Base-by-base conservation (phyloP, 352 stramenopile species). In the Halophytophthora batemanensis region DNA sequence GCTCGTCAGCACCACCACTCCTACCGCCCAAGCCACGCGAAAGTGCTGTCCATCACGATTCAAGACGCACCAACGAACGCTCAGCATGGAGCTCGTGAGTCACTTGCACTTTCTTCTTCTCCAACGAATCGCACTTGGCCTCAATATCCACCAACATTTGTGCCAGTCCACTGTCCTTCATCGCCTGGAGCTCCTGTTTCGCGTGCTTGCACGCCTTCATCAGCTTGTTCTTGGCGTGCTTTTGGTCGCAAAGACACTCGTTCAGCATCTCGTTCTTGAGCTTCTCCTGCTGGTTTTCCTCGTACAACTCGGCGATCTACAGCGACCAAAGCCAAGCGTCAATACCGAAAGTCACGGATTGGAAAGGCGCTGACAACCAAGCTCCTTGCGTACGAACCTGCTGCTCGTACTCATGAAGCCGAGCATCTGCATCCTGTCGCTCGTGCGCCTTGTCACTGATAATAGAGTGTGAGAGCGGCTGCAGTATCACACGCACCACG, bases 121-220 rank as follows among this genome's bases (percentile, higher is more conserved):
- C 76, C 23, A 89, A 45, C 3, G 55, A 38, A 11, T 67, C 61
- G 43, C 72, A 89, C 28, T 69, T 76, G n/a, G 55, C 54, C 45
- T 88, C 63, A 18, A 92, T 69, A 53, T 92, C 78, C 36, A 80
- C 50, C 21, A 92, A 63, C 54, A 92, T 69, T 40, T 87, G 75
- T n/a, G 35, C 66, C 40, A 86, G 45, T 18, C 79, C 78, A 29
- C 71, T 88, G 45, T 83, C 69, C 60, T 82, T 74, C 31, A 86
- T 28, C 19, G 60, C 67, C 39, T 89, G 75, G 35, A 92, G 68
- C 34, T 88, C 70, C 38, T 77, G 64, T 31, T 77, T 84, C 5
- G 70, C 64, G 21, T 71, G 62, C 50, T 87, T 90, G 57, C 77
- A 88, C 19, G 75, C 79, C 35, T 87, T 88, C 64, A 89, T 75